Conservation (phyloP, 192 early-diverging fungal genomes). For the Backusella psychrophila region DNA sequence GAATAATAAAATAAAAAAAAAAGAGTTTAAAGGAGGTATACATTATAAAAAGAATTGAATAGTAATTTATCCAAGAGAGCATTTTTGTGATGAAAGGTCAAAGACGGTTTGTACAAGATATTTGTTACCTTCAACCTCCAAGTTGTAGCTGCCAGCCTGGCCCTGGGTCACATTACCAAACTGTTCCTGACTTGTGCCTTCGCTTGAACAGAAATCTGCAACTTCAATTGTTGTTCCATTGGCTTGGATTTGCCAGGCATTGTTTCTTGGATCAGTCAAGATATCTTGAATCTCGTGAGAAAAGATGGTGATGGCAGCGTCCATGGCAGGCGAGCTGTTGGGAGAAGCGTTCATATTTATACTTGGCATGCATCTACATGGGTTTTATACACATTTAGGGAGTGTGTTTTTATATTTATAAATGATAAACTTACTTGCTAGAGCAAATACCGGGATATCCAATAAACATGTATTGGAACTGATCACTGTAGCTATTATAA, state of each 20-base stretch:
- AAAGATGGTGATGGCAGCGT: constrained; percentile 34
- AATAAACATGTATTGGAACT: constrained; percentile 37
- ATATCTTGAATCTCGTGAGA: constrained; percentile 39
- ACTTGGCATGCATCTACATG: constrained; percentile 27
- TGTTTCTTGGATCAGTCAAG: constrained; percentile 31
- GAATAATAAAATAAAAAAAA: not conserved
- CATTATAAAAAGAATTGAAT: not conserved
- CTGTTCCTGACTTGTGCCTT: constrained; percentile 12
- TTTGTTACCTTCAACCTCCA: constrained; percentile 16
- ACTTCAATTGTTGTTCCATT: constrained; percentile 17
- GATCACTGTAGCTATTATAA: constrained; percentile 28
- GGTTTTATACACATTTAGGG: not conserved
- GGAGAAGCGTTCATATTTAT: constrained; percentile 31
- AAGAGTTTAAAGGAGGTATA: not conserved
- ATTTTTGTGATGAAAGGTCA: constrained; percentile 8
- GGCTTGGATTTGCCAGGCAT: constrained; percentile 27
- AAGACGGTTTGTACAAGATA: constrained; percentile 34
- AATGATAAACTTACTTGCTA: constrained; percentile 8
- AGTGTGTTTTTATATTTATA: not conserved
- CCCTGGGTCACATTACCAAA: constrained; percentile 7
- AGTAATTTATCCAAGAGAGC: constrained; percentile 2
- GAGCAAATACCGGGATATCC: constrained; percentile 34
- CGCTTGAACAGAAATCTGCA: constrained; percentile 29
- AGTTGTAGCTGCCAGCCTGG: constrained; percentile 23
- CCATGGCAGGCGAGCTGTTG: constrained; percentile 30